Evolutionary conservation across 768 basidiomycete genomes (phyloP).

Genomic region (Chalciporus piperatus): DNA sequence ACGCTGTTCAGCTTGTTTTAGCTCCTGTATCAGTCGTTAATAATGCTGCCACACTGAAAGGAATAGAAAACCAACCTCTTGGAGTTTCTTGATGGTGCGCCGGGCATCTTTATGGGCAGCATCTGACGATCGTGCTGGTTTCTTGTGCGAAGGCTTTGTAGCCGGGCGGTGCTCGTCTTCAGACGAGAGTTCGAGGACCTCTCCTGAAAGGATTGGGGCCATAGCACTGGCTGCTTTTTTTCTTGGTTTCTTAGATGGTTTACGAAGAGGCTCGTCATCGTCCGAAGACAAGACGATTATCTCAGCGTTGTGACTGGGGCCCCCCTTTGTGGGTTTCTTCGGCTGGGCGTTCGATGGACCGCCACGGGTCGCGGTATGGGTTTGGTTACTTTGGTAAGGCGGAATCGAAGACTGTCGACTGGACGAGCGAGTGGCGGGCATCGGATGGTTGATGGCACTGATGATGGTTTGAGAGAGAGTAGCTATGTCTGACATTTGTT

Average conservation of each 20-base stretch:
- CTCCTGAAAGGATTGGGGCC: slow-evolving; percentile 20
- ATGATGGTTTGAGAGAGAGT: neutral
- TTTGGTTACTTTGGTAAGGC: slow-evolving; percentile 6
- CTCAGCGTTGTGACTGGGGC: slow-evolving; percentile 14
- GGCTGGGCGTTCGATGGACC: slow-evolving; percentile 3
- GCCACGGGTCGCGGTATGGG: slow-evolving; percentile 2
- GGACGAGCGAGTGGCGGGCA: slow-evolving; percentile 31
- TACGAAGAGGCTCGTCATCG: slow-evolving; percentile 23
- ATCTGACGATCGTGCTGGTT: slow-evolving; percentile 17
- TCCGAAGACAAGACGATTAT: slow-evolving; percentile 37
- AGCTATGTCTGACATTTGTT: neutral
- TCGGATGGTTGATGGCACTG: slow-evolving; percentile 3
- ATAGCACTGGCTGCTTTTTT: slow-evolving; percentile 20
- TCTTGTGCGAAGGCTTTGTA: slow-evolving; percentile 10
- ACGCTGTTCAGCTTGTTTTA: slow-evolving; percentile 8
- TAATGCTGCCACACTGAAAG: neutral
- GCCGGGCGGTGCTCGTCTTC: slow-evolving; percentile 41
- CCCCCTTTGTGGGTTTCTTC: slow-evolving; percentile 13
- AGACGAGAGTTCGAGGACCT: slow-evolving; percentile 58
- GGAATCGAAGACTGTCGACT: slow-evolving; percentile 7
- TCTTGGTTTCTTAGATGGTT: slow-evolving; percentile 16
- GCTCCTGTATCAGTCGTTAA: slow-evolving; percentile 16
- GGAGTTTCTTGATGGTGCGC: slow-evolving; percentile 40
- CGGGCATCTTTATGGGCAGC: slow-evolving; percentile 26
- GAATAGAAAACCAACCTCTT: slow-evolving; percentile 36